Evolutionary conservation across 495 filamentous ascomycete species (phyloP).

Genomic region (Choiromyces venosus): DNA sequence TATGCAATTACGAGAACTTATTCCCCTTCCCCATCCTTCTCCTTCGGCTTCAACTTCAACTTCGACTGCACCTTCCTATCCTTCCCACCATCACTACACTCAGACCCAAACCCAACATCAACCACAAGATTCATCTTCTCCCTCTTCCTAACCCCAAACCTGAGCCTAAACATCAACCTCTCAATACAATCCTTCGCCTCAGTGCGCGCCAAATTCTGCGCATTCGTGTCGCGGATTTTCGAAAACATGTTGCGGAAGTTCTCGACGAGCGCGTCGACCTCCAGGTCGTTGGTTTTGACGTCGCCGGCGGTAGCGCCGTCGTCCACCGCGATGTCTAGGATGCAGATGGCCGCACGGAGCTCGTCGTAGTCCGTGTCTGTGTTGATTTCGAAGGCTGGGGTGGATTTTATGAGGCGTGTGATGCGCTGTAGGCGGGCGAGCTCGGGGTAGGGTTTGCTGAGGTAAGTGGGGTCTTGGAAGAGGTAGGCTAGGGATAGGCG

Average conservation of each 20-base stretch:
- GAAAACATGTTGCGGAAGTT: constrained; percentile 62
- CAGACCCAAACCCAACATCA: constrained; percentile 27
- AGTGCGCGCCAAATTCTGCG: constrained; percentile 63
- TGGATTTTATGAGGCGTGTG: constrained; percentile 48
- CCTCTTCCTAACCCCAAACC: constrained; percentile 57
- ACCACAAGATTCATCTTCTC: constrained; percentile 47
- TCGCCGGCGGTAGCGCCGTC: constrained; percentile 47
- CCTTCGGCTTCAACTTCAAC: constrained; percentile 7
- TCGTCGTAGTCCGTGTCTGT: constrained; percentile 60
- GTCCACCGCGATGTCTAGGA: constrained; percentile 71
- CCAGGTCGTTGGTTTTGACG: constrained; percentile 55
- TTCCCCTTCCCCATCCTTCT: not conserved
- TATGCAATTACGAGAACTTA: too few species aligned
- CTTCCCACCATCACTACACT: constrained; percentile 26
- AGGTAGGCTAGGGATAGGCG: constrained; percentile 70
- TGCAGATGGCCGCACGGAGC: constrained; percentile 56
- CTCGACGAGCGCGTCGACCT: constrained; percentile 61
- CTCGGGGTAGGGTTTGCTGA: constrained; percentile 46
- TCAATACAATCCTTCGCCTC: constrained; percentile 69
- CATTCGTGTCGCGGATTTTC: constrained; percentile 67
- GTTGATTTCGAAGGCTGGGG: constrained; percentile 50
- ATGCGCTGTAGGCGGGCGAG: constrained; percentile 53
- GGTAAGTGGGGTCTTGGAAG: constrained; percentile 51
- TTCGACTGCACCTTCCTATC: constrained; percentile 26
- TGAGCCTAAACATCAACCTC: constrained; percentile 62